Base-by-base conservation (phyloP, 495 filamentous ascomycete species). In the Lepraria neglecta region DNA sequence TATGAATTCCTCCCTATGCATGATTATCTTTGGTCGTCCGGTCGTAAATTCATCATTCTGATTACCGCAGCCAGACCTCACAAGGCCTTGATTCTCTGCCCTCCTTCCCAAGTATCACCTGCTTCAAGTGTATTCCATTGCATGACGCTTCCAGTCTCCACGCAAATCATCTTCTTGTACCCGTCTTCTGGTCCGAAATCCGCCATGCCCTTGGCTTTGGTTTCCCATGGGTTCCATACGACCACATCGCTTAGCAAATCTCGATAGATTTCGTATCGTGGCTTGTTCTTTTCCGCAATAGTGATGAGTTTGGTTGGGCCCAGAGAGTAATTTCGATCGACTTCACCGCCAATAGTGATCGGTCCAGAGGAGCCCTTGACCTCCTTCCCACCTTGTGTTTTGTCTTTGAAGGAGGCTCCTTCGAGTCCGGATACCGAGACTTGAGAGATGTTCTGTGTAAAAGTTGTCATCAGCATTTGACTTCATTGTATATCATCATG, bases 201-300 rank as follows among this genome's bases (percentile, higher is more conserved):
- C 40, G 76, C 85, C 79, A 97, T 92, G 0, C 79, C 80, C 65
- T 80, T 80, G 9, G 88, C 87, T 73, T 92, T 92, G 58, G 90
- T 88, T 35, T 79, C 78, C 91, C 94, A 97, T 4, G 95, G 95
- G 72, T 99, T 99, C 95, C 95, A 99, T 3, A 99, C 89, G 3
- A 96, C 92, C 38, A 91, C 86, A 57, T 97, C 89, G 58, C 76
- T 75, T 59, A 99, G 76, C 67, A 87, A 90, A 72, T 96, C 88
- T 45, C 95, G 81, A 19, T 83, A 80, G 35, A 97, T 77, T 24
- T 81, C 82, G 75, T 86, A 95, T 33, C 80, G 73, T 54, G 85
- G 73, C 68, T 79, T 76, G 45, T 84, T 85, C 56, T 78, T 80
- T 57, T 86, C 79, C 1, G 76, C 64, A 4, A 95, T 82, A 2